Percentiles rank a stretch among this genome's conserved stretches.
phyloP scores from a whole-genome alignment of 2,329 filamentous ascomycete genomes.

The Myrmaecium sp. region DNA sequence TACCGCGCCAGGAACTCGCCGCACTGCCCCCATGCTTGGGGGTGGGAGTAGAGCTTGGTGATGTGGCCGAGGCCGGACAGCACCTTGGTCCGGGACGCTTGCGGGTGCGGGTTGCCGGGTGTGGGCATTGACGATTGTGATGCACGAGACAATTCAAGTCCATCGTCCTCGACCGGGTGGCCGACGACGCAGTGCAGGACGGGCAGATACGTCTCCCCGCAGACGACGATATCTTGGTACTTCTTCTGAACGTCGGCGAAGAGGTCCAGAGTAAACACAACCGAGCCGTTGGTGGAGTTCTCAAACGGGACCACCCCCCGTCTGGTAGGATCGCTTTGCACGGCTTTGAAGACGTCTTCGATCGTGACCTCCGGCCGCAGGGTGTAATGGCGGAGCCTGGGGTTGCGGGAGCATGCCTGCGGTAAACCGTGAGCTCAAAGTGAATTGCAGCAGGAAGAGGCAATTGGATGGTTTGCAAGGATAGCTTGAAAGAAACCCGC shows the following conservation, averaged over 20 bases:
- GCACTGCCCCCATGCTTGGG: slow-evolving; percentile 91
- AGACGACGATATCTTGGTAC: slow-evolving; percentile 56
- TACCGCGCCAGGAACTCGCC: slow-evolving; percentile 52
- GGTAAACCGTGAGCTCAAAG: too few species aligned
- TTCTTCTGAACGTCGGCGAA: slow-evolving; percentile 54
- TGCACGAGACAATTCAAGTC: too few species aligned
- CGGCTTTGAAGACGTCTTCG: slow-evolving; percentile 59
- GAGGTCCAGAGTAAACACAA: slow-evolving; percentile 77
- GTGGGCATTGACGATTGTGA: slow-evolving; percentile 34
- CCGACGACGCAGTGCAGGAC: slow-evolving; percentile 81
- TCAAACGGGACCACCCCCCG: slow-evolving; percentile 86
- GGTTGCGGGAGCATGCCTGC: too few species aligned
- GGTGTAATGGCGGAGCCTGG: too few species aligned
- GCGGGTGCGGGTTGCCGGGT: slow-evolving; percentile 25
- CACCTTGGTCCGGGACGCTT: slow-evolving; percentile 32
- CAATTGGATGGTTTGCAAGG: too few species aligned
- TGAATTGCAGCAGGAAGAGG: too few species aligned
- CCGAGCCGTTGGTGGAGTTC: slow-evolving; percentile 87
- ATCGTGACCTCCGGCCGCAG: slow-evolving; percentile 29
- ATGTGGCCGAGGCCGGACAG: slow-evolving; percentile 41
- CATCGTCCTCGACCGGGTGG: too few species aligned
- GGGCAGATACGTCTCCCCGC: slow-evolving; percentile 68
- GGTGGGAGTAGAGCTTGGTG: slow-evolving; percentile 73
- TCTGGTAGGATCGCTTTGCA: slow-evolving; percentile 47
- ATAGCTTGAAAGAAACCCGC: too few species aligned